Base-by-base conservation (phyloP, 2,329 filamentous ascomycete genomes). In the Zalaria sp. region DNA sequence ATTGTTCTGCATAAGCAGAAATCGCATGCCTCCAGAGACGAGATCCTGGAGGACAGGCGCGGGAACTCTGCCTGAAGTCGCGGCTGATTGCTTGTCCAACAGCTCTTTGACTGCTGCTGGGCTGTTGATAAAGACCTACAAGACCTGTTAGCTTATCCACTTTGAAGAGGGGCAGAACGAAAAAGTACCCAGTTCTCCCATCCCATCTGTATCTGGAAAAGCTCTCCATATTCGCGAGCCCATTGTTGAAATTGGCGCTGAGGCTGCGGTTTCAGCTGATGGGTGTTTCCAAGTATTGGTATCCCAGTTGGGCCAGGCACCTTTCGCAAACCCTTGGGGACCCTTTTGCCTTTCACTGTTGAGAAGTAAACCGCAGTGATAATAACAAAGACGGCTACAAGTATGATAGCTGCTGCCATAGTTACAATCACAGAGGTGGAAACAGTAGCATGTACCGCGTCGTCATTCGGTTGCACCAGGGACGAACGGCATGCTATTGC, bases 41-140 rank as follows among this genome's bases (percentile, higher is more conserved):
- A 65, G 46, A 44, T 64, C 61, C 11, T 57, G 54, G 9, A 53
- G 58, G n/a, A 68, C 54, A 0, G 64, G 65, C 27, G 55, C 47
- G 3, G 63, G 64, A 9, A 51, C 43, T 35, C 60, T 54, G 11
- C 58, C 61, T 5, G 58, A 61, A 3, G 62, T 61, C 25, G 52
- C 43, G 2, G 52, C 49, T 5, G 58, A 57, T 37, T 60, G 57
- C 43, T 62, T 63, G 41, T 68, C 64, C 27, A 70, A 46, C 10
- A 70, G 60, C 10, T 69, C 65, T 31, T 60, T 61, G 5, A 68
- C 57, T 0, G 64, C 66, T 25, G 58, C 54, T 1, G 66, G 65
- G 9, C 51, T 63, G 49, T 65, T 67, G 27, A 70, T 47, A 43
- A 67, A 54, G 11, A 43, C 41, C 29, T n/a, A 32, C 7, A 18